These are phyloP conservation scores for Craterostigma plantagineum DNA, from an alignment of 257 asterid species.

Conservation along the genomic window DNA sequence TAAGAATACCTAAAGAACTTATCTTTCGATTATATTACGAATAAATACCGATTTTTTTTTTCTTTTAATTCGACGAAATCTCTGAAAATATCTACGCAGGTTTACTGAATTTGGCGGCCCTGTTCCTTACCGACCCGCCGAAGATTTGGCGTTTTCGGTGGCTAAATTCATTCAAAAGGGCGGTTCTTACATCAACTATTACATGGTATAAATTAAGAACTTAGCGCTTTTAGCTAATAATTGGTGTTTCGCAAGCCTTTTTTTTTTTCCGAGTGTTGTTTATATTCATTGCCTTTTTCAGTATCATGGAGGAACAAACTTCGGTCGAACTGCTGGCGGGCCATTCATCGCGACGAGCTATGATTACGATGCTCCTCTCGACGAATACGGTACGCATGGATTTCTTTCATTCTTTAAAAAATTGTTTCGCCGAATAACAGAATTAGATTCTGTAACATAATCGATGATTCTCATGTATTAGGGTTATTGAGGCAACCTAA, in stretches of 20 bases:
- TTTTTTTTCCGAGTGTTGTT: neutral
- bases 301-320: constrained; percentile 76
- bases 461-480: constrained; percentile 9
- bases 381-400: constrained; percentile 41
- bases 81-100: neutral
- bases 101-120: constrained; percentile 7
- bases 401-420: neutral
- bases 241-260: neutral
- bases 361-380: constrained; percentile 74
- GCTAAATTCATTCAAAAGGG: constrained; percentile 3
- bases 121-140: constrained; percentile 6
- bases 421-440: too few relatives aligned
- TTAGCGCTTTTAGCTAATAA: neutral
- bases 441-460: neutral
- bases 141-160: constrained; percentile 3
- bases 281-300: neutral
- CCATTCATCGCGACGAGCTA: constrained; percentile 71
- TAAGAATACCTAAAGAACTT: neutral
- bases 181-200: constrained; percentile 5
- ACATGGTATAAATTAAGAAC: constrained; percentile 1
- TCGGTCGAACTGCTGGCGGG: constrained; percentile 76
- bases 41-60: too few relatives aligned
- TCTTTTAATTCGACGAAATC: neutral
- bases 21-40: neutral
- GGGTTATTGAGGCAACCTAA: constrained; percentile 80